Evolutionary conservation across 2,329 filamentous ascomycete genomes (phyloP), one percentile per base, ranked within the genome.

Genomic region (Fusarium sulawesiense): DNA sequence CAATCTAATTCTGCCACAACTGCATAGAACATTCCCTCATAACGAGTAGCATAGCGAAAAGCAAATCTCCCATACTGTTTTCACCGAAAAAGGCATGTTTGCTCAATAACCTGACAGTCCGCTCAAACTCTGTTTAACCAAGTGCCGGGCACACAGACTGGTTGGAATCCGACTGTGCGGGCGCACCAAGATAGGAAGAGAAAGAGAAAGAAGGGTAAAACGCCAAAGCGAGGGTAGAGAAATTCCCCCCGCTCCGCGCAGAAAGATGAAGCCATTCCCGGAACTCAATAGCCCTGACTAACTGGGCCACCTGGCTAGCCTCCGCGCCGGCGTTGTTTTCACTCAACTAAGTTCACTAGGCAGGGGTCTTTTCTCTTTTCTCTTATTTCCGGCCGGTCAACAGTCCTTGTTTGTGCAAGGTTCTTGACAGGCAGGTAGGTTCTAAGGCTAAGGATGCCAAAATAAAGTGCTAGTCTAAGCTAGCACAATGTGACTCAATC

Each of bases 201-300:
- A n/a, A 37, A 37, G 34, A 27, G 21, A 48, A 50, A 37, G 18
- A n/a, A 37, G 34, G 34, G 34, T 10, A 37, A 37, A 37, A 37
- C 34, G 34, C 34, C 34, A 37, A 12, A 37, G 18, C 11, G n/a
- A 37, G 34, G 34, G 34, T 37, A 37, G 18, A 37, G 34, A n/a
- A 27, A 27, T 18, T 13, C 21, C 30, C 48, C 56, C 32, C 10
- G 37, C 48, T 18, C 18, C 18, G 10, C 18, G 18, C 34, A 37
- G 34, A 7, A 12, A 64, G 40, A 41, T 53, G 49, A 53, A 67
- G 61, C 64, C 61, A 49, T 67, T 66, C 64, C 64, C 64, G 64
- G 16, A 32, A 42, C 27, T 61, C 37, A 41, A 56, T 42, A 56
- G 34, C 37, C 53, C 16, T 56, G 10, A 12, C 34, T 37, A 37